phyloP scores from a whole-genome alignment of 164 flowering plant genomes.

The Nymphaea thermarum region DNA sequence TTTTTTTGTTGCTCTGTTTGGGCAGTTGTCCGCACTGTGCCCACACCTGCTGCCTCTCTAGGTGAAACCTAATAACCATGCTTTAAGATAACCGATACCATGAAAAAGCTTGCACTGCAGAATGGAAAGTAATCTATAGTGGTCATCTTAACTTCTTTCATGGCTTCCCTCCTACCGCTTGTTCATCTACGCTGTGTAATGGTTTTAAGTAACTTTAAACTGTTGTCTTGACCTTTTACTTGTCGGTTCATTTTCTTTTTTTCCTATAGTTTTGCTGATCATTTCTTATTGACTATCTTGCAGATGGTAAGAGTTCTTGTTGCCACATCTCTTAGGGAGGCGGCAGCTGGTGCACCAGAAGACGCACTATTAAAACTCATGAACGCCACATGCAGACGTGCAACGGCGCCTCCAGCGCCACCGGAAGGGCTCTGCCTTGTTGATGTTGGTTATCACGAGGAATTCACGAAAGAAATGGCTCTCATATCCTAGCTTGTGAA shows the following conservation, averaged over 20 bases:
- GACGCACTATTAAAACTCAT: slow-evolving; percentile 70
- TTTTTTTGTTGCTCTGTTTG: too few species aligned
- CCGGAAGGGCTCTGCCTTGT: slow-evolving; percentile 89
- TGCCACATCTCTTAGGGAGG: slow-evolving; percentile 82
- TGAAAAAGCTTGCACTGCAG: too few species aligned
- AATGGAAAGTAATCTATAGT: too few species aligned
- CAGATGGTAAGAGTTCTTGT: slow-evolving; percentile 98
- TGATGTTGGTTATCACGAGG: slow-evolving; percentile 64
- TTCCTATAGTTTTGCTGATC: not conserved
- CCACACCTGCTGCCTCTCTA: too few species aligned
- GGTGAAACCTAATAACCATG: too few species aligned
- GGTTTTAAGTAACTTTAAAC: too few species aligned
- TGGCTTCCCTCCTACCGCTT: too few species aligned
- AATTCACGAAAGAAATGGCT: slow-evolving; percentile 42
- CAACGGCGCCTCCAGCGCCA: slow-evolving; percentile 97
- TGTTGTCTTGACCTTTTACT: not conserved
- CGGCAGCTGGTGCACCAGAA: slow-evolving; percentile 89
- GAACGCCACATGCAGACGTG: slow-evolving; percentile 92
- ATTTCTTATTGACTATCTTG: not conserved
- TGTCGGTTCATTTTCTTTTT: not conserved
- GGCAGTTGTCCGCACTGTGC: too few species aligned
- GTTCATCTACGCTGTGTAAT: too few species aligned
- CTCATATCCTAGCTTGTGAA: slow-evolving; percentile 19
- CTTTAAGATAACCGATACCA: too few species aligned
- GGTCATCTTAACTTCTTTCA: too few species aligned